phyloP scores from a whole-genome alignment of 2,329 filamentous ascomycete species.

The Alternaria sp. region DNA sequence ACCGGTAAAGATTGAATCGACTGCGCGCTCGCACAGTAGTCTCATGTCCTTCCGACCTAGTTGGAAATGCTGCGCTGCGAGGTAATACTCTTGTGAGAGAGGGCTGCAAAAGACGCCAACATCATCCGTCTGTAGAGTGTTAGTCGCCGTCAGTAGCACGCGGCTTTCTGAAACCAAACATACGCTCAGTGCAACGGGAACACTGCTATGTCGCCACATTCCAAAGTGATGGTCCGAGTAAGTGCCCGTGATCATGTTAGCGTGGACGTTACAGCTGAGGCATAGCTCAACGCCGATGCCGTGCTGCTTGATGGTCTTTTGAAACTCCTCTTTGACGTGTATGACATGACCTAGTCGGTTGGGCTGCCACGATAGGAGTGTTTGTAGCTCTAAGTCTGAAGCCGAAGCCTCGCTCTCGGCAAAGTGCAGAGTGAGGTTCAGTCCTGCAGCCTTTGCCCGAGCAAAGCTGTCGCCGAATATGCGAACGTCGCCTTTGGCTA shows the following conservation, averaged over 20 bases:
- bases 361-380: slow-evolving; percentile 71
- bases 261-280: slow-evolving; percentile 81
- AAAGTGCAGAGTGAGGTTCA: slow-evolving; percentile 79
- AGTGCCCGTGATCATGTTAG: slow-evolving; percentile 73
- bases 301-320: slow-evolving; percentile 62
- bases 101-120: slow-evolving; percentile 81
- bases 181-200: slow-evolving; percentile 70
- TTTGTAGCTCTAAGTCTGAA: slow-evolving; percentile 67
- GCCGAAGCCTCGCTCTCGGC: slow-evolving; percentile 71
- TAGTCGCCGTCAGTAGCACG: slow-evolving; percentile 17
- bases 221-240: slow-evolving; percentile 78
- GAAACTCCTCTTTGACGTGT: slow-evolving; percentile 70
- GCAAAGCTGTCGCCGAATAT: slow-evolving; percentile 68
- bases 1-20: slow-evolving; percentile 72
- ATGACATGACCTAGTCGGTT: slow-evolving; percentile 81
- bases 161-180: slow-evolving; percentile 51
- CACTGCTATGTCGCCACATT: slow-evolving; percentile 69
- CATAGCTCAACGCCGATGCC: slow-evolving; percentile 77
- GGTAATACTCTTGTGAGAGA: slow-evolving; percentile 77
- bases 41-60: slow-evolving; percentile 62
- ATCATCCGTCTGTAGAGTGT: slow-evolving; percentile 73
- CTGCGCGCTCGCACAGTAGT: slow-evolving; percentile 66
- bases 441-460: slow-evolving; percentile 62
- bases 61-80: slow-evolving; percentile 75
- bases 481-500: slow-evolving; percentile 67